Evolutionary conservation across 1,284 basidiomycete genomes (phyloP).

Genomic region (Pseudozyma pruni): DNA sequence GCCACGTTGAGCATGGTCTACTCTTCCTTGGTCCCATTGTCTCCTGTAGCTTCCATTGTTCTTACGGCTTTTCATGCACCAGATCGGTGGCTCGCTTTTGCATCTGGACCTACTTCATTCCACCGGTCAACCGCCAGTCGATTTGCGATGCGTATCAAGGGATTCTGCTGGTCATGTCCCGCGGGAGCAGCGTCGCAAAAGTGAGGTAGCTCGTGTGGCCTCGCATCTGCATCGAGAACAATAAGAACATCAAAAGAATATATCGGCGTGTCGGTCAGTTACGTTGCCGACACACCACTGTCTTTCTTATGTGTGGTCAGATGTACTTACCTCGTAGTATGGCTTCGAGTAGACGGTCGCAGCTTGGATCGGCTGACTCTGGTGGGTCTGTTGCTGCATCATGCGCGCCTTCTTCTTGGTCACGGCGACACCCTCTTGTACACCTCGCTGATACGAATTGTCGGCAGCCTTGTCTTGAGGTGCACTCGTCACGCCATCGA

Average conservation of each 20-base stretch:
- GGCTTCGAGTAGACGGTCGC: conserved; percentile 44
- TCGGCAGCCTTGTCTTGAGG: conserved; percentile 8
- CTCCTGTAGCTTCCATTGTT: too few species aligned
- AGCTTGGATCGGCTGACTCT: conserved; percentile 32
- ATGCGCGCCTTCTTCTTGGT: conserved; percentile 47
- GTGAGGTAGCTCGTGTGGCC: conserved; percentile 67
- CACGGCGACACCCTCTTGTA: conserved; percentile 39
- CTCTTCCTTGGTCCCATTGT: too few species aligned
- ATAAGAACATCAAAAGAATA: conserved; percentile 1
- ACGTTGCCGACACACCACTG: background rate
- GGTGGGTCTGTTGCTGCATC: conserved; percentile 34
- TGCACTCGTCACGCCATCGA: conserved; percentile 5
- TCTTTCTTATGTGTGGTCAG: conserved; percentile 9
- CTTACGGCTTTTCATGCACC: too few species aligned
- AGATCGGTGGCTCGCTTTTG: too few species aligned
- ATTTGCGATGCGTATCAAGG: background rate
- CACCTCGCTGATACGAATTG: conserved; percentile 30
- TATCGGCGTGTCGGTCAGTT: too few species aligned
- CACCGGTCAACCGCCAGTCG: background rate
- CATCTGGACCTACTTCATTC: too few species aligned
- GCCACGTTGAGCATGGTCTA: too few species aligned
- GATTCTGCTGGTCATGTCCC: conserved; percentile 32
- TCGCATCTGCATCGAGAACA: conserved; percentile 53
- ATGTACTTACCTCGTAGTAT: conserved; percentile 34
- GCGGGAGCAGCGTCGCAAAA: conserved; percentile 63